Percentiles rank a stretch among this genome's conserved stretches.
phyloP scores from a whole-genome alignment of 2,329 filamentous ascomycete species.

The Scytalidium lignicola region DNA sequence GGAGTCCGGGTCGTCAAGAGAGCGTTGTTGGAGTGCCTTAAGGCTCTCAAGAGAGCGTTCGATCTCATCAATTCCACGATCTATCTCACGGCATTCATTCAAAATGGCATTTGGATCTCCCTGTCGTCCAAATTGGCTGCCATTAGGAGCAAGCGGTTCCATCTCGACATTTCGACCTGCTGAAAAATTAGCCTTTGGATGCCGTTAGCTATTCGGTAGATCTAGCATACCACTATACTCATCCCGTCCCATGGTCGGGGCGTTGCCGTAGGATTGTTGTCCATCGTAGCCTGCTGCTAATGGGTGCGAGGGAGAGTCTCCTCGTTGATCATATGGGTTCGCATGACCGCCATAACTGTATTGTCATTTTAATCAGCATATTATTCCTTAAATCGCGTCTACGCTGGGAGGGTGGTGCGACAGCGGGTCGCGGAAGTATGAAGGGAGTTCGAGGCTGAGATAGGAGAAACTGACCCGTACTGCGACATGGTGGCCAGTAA shows the following conservation, averaged over 20 bases:
- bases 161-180: constrained; percentile 56
- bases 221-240: constrained; percentile 32
- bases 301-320: constrained; percentile 24
- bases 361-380: not conserved
- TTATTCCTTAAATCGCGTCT: not conserved
- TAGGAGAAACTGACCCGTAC: constrained; percentile 5
- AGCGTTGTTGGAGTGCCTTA: constrained; percentile 55
- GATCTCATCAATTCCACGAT: constrained; percentile 69
- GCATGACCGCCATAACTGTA: constrained; percentile 44
- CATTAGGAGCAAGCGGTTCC: constrained; percentile 56
- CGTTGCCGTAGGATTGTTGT: constrained; percentile 35
- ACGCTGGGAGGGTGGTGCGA: not conserved
- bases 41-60: constrained; percentile 69
- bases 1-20: constrained; percentile 71
- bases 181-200: not conserved
- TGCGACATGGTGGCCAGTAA: constrained; percentile 5
- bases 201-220: constrained; percentile 2
- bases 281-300: constrained; percentile 23
- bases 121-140: constrained; percentile 39
- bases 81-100: constrained; percentile 78
- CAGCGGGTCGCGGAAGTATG: not conserved
- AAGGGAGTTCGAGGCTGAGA: not conserved
- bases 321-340: constrained; percentile 57
- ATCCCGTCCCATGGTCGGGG: constrained; percentile 30
- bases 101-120: constrained; percentile 70